Evolutionary conservation across 305 asterid species (phyloP).

Genomic region (Coffea humblotiana): DNA sequence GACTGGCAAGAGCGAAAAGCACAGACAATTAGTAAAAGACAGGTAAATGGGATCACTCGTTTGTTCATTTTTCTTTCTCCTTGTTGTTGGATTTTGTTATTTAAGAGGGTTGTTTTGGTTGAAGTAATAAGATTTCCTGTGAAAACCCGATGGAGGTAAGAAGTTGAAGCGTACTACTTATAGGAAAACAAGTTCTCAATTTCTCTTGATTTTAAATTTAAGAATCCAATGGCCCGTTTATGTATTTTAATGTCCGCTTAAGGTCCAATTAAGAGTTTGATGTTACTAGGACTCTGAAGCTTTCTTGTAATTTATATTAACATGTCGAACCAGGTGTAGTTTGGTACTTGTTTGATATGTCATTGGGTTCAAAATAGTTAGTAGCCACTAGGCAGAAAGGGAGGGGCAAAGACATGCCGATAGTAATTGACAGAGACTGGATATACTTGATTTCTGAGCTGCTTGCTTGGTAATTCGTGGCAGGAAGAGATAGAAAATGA

Average conservation of each 20-base stretch:
- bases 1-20: slow-evolving; percentile 83
- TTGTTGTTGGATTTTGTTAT: background rate
- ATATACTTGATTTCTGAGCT: background rate
- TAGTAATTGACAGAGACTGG: background rate
- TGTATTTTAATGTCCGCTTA: background rate
- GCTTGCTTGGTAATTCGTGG: slow-evolving; percentile 25
- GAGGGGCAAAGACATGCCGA: background rate
- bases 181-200: background rate
- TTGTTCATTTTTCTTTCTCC: background rate
- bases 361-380: background rate
- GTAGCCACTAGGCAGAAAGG: background rate
- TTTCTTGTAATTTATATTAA: background rate
- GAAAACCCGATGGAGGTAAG: background rate
- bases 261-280: background rate
- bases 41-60: slow-evolving; percentile 42
- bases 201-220: background rate
- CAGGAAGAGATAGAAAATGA: slow-evolving; percentile 92
- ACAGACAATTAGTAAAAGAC: slow-evolving; percentile 59
- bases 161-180: slow-evolving; percentile 1
- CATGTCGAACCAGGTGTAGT: background rate
- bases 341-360: background rate
- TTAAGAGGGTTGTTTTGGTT: background rate
- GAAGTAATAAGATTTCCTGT: background rate
- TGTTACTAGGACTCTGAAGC: background rate
- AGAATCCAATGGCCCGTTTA: background rate